Conservation (phyloP, 176 grass and related monocot genomes). For the Tuctoria greenei region DNA sequence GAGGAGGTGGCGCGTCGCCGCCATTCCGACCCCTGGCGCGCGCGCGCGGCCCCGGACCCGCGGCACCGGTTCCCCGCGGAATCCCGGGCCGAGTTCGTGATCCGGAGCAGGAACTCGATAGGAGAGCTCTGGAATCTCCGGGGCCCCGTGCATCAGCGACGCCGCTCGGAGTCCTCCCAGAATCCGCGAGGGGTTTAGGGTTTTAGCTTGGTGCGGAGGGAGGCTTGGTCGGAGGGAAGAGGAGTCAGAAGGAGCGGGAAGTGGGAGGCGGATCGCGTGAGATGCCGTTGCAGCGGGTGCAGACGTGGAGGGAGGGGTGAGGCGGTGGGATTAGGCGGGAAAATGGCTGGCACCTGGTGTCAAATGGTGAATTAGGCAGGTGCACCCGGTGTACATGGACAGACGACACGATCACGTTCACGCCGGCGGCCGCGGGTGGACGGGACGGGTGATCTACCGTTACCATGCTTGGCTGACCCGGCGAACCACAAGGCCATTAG, state of each 20-base stretch:
- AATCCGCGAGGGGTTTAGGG: conserved; percentile 46
- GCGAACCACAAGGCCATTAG: neutral
- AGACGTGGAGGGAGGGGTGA: neutral
- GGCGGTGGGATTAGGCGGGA: conserved; percentile 11
- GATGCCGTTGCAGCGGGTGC: neutral
- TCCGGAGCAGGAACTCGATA: neutral
- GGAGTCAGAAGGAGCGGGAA: neutral
- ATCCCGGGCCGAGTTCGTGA: neutral
- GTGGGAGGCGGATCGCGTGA: conserved; percentile 16
- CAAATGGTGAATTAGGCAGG: neutral
- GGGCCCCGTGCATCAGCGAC: conserved; percentile 4
- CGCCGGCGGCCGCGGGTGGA: too few relatives aligned
- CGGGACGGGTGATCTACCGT: too few relatives aligned
- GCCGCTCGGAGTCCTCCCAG: conserved; percentile 7
- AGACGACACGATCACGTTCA: neutral
- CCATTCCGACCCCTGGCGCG: conserved; percentile 23
- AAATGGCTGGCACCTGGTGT: neutral
- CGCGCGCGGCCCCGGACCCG: conserved; percentile 11
- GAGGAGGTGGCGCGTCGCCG: conserved; percentile 26
- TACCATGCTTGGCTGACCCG: neutral
- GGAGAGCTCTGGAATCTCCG: conserved; percentile 25
- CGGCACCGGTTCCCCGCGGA: neutral
- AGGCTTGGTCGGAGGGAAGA: conserved; percentile 25
- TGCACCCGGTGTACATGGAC: neutral
- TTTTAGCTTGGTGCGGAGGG: conserved; percentile 28